A percentile compares a stretch with the other conserved stretches of the same genome.
These are phyloP conservation scores for Smallanthus sonchifolius DNA, from an alignment of 129 eudicot genomes.

Conservation along the genomic window DNA sequence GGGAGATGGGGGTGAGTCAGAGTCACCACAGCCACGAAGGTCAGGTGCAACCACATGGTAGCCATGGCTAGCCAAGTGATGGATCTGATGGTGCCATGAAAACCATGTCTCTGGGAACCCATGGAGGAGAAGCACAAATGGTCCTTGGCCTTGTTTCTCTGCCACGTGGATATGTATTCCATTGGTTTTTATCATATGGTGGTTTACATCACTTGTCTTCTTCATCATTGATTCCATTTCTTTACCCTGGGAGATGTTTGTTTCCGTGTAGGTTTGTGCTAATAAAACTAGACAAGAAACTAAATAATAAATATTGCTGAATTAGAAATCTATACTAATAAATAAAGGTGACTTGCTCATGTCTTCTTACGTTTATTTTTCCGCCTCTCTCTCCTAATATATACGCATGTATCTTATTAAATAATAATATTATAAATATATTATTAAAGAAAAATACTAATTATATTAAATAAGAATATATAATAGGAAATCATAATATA, in stretches of 20 bases:
- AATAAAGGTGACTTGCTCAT: too few relatives aligned
- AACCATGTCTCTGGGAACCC: conserved; percentile 59
- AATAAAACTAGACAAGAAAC: neutral
- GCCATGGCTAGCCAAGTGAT: conserved; percentile 40
- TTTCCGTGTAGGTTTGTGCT: neutral
- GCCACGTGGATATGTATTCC: conserved; percentile 63
- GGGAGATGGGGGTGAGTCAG: conserved; percentile 40
- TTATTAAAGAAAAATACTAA: too few relatives aligned
- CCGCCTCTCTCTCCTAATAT: too few relatives aligned
- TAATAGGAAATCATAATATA: too few relatives aligned
- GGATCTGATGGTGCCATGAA: conserved; percentile 57
- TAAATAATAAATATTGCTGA: neutral
- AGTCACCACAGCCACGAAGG: conserved; percentile 53
- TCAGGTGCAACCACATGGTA: conserved; percentile 66
- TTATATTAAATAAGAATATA: too few relatives aligned
- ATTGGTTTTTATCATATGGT: conserved; percentile 42
- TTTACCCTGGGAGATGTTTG: neutral
- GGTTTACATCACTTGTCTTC: conserved; percentile 35
- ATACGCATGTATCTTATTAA: too few relatives aligned
- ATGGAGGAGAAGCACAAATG: conserved; percentile 51
- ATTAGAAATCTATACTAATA: too few relatives aligned
- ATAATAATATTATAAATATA: too few relatives aligned
- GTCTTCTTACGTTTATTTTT: too few relatives aligned
- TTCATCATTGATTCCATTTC: conserved; percentile 27
- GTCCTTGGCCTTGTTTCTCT: conserved; percentile 43